Evolutionary conservation across 2,329 filamentous ascomycete species (phyloP), one percentile per base, ranked within the genome.

Genomic region (Xylariaceae sp.): DNA sequence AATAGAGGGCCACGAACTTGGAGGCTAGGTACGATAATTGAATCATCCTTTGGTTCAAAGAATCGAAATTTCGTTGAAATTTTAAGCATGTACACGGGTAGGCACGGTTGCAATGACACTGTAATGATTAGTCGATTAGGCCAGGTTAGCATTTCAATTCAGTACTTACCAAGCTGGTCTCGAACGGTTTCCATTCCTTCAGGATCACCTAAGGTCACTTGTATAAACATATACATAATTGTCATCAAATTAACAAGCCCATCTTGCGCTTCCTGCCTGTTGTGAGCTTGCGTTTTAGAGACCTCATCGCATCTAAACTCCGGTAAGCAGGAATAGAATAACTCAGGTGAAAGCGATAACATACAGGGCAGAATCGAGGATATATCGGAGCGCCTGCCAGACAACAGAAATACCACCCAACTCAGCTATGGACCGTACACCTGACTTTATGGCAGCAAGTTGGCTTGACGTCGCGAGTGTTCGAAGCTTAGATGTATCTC

Each of bases 1-100:
- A 20, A 9, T 32, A 15, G 41, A 39, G 15, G 11, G 6, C 18
- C 58, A 68, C 60, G 73, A 78, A 88, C 76, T 79, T 88, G 80
- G 61, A 84, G 84, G 54, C 89, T 82, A 50, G 78, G 87, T 68
- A 80, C 78, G 26, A 52, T 29, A 6, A 57, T 21, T 7, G 54
- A 48, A 32, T 58, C 57, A 6, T 58, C 57, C 26, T 53, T 60
- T 6, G 48, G 46, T 26, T 61, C 59, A 20, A 57, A 54, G 16
- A 61, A 92, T 48, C 89, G 81, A 50, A 91, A 72, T 63, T 83
- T 86, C 4, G 86, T 83, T 26, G 85, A 84, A 16, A 84, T 81
- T 41, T 87, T 83, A 24, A 92, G 82, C 70, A 96, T 80, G 51
- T 87, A 87, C 41, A 88, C 81, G 15, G 92, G 79, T 41, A 96